A percentile compares a stretch with the other conserved stretches of the same genome.
These are phyloP conservation scores for Curvularia sp. DNA, from an alignment of 2,329 filamentous ascomycete genomes.

Conservation along the genomic window DNA sequence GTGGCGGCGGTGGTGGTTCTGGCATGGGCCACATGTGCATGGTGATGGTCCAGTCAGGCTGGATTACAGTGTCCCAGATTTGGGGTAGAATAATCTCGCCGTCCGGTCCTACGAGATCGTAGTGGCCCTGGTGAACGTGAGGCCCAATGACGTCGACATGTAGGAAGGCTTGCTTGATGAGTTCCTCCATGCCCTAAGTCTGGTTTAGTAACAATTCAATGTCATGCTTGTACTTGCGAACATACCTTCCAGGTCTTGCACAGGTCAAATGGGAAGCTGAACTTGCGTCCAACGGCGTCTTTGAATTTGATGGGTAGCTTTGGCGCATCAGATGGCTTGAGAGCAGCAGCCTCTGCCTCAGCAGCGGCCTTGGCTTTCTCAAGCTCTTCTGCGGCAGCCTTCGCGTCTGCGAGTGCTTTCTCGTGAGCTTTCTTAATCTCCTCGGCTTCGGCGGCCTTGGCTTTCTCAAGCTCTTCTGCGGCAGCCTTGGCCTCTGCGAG, in stretches of 20 bases:
- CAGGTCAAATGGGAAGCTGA: constrained; percentile 38
- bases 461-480: constrained; percentile 55
- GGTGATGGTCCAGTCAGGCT: constrained; percentile 57
- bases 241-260: constrained; percentile 54
- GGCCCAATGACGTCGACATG: constrained; percentile 56
- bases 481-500: constrained; percentile 54
- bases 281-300: constrained; percentile 42
- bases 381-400: constrained; percentile 52
- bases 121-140: constrained; percentile 56
- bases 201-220: constrained; percentile 68
- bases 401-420: constrained; percentile 55
- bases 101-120: constrained; percentile 57
- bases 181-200: constrained; percentile 59
- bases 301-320: constrained; percentile 42
- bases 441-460: constrained; percentile 52
- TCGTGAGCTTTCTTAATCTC: constrained; percentile 54
- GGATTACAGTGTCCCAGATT: constrained; percentile 57
- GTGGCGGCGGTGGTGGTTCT: constrained; percentile 32
- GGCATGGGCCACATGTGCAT: constrained; percentile 60
- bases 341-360: constrained; percentile 53
- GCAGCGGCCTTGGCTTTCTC: constrained; percentile 58
- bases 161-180: constrained; percentile 59
- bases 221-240: neutral
- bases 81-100: constrained; percentile 59
- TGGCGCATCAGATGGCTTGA: constrained; percentile 60